These are phyloP conservation scores for Allomyces macrogynus DNA, from an alignment of 192 early-diverging fungal genomes.

Conservation along the genomic window DNA sequence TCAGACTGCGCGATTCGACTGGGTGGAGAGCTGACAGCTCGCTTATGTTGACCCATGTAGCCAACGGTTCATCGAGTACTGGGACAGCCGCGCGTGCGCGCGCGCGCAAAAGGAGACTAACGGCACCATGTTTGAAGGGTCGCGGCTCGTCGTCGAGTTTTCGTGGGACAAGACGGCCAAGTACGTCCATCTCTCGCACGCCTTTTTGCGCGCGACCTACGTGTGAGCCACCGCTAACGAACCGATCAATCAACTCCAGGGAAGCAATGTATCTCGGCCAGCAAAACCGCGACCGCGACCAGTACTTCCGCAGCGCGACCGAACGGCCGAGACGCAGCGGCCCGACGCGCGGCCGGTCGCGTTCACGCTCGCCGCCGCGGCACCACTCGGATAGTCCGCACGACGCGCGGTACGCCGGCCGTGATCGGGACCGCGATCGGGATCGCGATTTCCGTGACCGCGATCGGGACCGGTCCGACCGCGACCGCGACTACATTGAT, in stretches of 20 bases:
- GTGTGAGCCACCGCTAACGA: too few relatives aligned
- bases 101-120: not conserved
- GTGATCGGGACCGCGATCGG: not conserved
- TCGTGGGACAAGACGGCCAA: not conserved
- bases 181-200: not conserved
- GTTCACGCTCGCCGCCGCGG: not conserved
- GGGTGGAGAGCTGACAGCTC: too few relatives aligned
- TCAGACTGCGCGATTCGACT: too few relatives aligned
- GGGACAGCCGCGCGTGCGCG: not conserved
- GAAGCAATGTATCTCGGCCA: not conserved
- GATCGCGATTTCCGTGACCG: not conserved
- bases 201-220: too few relatives aligned
- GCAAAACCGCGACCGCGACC: too few relatives aligned
- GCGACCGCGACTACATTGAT: not conserved
- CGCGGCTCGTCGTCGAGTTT: not conserved
- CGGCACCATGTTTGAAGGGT: not conserved
- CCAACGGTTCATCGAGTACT: not conserved
- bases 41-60: too few relatives aligned
- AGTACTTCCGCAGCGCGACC: not conserved
- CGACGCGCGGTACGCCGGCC: not conserved
- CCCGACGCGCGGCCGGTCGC: not conserved
- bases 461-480: not conserved
- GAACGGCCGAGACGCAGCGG: not conserved
- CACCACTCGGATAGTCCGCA: not conserved
- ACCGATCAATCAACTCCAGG: too few relatives aligned